Conservation (phyloP, 2,329 filamentous ascomycete genomes). For the Fusarium sp. region DNA sequence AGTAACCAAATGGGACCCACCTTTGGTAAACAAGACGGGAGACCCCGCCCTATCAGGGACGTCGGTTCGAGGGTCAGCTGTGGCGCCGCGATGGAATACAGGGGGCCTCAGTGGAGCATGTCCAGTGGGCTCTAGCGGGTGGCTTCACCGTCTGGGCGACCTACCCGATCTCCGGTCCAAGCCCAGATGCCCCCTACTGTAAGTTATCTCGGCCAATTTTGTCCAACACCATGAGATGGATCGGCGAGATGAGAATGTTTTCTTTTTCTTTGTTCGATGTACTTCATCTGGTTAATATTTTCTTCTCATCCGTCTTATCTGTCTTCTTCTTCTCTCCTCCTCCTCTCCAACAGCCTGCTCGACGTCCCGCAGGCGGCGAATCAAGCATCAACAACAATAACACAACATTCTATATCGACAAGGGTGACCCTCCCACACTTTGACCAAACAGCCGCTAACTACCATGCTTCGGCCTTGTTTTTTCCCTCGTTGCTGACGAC, state of each 20-base stretch:
- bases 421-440: conserved; percentile 32
- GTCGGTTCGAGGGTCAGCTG: conserved; percentile 16
- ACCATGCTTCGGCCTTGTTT: conserved; percentile 32
- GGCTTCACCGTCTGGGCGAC: conserved; percentile 27
- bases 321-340: not conserved
- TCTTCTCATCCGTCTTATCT: not conserved
- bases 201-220: conserved; percentile 26
- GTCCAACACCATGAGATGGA: conserved; percentile 17
- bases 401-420: conserved; percentile 21
- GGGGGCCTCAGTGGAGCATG: conserved; percentile 28
- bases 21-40: conserved; percentile 38
- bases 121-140: conserved; percentile 16
- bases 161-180: conserved; percentile 25
- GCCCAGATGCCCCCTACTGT: not conserved
- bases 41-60: conserved; percentile 39
- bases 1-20: conserved; percentile 40
- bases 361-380: conserved; percentile 4
- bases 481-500: conserved; percentile 40
- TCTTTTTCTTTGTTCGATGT: not conserved
- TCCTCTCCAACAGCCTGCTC: not conserved
- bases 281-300: not conserved
- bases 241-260: not conserved
- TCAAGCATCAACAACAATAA: conserved; percentile 18
- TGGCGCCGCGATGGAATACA: conserved; percentile 26
- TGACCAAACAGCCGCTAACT: conserved; percentile 28